Percentiles rank a stretch among this genome's conserved stretches.
These are phyloP conservation scores for Vaccinium darrowii DNA, from an alignment of 148 eudicot species.

Conservation along the genomic window DNA sequence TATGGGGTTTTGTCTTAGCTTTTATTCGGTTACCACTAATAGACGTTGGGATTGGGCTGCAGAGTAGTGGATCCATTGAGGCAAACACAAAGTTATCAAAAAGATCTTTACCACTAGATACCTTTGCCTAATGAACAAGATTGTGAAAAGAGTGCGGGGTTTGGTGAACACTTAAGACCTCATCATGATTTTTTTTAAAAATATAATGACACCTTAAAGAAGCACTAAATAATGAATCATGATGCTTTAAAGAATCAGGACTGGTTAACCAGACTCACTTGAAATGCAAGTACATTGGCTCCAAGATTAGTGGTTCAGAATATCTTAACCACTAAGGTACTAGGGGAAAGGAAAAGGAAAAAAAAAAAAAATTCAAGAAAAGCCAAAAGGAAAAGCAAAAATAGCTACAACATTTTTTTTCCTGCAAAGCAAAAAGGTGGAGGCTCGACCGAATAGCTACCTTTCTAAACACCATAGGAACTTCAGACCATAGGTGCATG, in stretches of 20 bases:
- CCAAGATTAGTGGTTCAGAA: constrained; percentile 9
- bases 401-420: neutral
- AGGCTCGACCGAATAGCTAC: neutral
- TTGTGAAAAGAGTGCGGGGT: neutral
- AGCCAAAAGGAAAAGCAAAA: neutral
- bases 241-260: neutral
- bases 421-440: neutral
- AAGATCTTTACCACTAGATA: neutral
- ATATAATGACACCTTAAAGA: neutral
- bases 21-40: neutral
- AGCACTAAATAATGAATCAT: neutral
- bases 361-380: neutral
- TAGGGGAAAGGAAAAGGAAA: neutral
- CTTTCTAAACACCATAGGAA: neutral
- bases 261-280: neutral
- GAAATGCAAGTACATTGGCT: constrained; percentile 4
- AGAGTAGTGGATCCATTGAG: neutral
- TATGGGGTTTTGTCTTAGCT: neutral
- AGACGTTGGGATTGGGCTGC: neutral
- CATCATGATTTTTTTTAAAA: neutral
- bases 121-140: constrained; percentile 14
- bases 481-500: neutral
- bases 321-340: neutral
- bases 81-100: neutral
- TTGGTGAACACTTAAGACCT: constrained; percentile 17